phyloP scores from a whole-genome alignment of 805 yeast genomes.

The Lipomyces yamanashiensis region DNA sequence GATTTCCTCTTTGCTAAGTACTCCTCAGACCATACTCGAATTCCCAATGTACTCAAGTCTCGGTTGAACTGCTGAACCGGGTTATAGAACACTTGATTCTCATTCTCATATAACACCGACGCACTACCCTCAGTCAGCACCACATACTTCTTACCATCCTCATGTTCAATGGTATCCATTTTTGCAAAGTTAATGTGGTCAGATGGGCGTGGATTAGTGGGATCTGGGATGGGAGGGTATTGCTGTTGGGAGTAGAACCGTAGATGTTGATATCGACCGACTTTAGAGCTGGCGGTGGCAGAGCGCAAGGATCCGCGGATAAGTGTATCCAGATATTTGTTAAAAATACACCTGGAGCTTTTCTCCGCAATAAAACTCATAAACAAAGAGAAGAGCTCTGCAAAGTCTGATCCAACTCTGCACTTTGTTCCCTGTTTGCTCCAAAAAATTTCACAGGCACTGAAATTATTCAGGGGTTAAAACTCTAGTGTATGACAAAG shows the following conservation, averaged over 20 bases:
- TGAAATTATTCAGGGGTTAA: too few species aligned
- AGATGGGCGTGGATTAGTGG: neutral
- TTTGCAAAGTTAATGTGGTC: neutral
- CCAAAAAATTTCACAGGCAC: neutral
- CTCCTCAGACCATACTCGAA: slow-evolving; percentile 81
- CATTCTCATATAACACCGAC: slow-evolving; percentile 76
- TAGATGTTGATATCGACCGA: neutral
- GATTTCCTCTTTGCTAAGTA: slow-evolving; percentile 49
- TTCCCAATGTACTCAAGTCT: slow-evolving; percentile 82
- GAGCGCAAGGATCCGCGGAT: neutral
- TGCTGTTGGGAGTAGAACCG: slow-evolving; percentile 1
- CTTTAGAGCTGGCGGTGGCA: neutral
- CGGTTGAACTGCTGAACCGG: slow-evolving; percentile 97
- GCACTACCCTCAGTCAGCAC: slow-evolving; percentile 76
- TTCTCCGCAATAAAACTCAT: neutral
- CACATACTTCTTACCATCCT: slow-evolving; percentile 16
- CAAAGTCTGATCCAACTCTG: neutral
- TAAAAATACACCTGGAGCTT: neutral
- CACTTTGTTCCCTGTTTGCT: neutral
- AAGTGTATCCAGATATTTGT: neutral
- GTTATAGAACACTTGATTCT: slow-evolving; percentile 86
- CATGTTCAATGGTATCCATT: slow-evolving; percentile 8
- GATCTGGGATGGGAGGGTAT: neutral
- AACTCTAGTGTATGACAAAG: too few species aligned
- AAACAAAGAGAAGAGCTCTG: neutral